These are phyloP conservation scores for Aphanomyces stellatus DNA, from an alignment of 352 stramenopile species.

Conservation along the genomic window DNA sequence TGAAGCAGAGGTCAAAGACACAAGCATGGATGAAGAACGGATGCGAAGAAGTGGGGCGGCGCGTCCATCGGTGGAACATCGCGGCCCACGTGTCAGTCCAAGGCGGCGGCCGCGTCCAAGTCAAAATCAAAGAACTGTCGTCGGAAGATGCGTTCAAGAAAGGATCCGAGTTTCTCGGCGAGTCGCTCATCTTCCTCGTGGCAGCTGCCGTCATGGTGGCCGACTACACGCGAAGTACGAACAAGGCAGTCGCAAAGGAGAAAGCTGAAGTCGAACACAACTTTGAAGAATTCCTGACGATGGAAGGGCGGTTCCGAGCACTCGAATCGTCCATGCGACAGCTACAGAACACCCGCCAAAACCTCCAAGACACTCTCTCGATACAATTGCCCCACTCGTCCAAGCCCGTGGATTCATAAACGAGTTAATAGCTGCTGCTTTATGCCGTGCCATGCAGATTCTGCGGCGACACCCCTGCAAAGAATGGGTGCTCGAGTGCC, in stretches of 20 bases:
- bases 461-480: slow-evolving; percentile 63
- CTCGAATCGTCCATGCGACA: not conserved
- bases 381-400: not conserved
- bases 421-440: not conserved
- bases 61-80: slow-evolving; percentile 54
- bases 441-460: slow-evolving; percentile 18
- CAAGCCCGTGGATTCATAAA: not conserved
- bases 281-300: slow-evolving; percentile 7
- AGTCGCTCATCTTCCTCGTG: slow-evolving; percentile 75
- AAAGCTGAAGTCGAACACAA: slow-evolving; percentile 38
- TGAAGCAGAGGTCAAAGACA: slow-evolving; percentile 83
- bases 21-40: slow-evolving; percentile 47
- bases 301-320: slow-evolving; percentile 8
- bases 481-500: slow-evolving; percentile 86
- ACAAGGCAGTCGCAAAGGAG: slow-evolving; percentile 36
- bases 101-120: slow-evolving; percentile 53
- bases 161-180: slow-evolving; percentile 61
- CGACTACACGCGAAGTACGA: slow-evolving; percentile 59
- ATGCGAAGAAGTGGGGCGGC: slow-evolving; percentile 48
- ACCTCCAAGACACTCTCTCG: no score
- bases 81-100: slow-evolving; percentile 67
- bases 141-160: slow-evolving; percentile 64
- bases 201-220: slow-evolving; percentile 53
- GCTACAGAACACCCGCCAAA: not conserved
- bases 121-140: slow-evolving; percentile 53